Evolutionary conservation across 192 early-diverging fungal species (phyloP), one percentile per base, ranked within the genome.

Genomic region (Dissophora globulifera): DNA sequence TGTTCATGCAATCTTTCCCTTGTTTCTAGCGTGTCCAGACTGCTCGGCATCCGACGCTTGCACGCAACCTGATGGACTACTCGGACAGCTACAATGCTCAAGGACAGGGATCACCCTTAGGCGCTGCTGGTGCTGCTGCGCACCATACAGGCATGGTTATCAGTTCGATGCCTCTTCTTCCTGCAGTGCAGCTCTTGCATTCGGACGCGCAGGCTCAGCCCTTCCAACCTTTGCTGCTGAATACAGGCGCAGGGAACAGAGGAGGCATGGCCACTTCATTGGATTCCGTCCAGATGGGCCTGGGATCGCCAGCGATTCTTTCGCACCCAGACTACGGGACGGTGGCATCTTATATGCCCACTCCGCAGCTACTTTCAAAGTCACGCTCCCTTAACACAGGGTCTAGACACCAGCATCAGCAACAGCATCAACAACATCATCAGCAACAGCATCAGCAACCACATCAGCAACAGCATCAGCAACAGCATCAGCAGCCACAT

Each of bases 311-410:
- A 5, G 29, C 64, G 8, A 69, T 69, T 19, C 58, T 69, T 16
- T 32, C 67, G 16, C 67, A 69, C 25, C 42, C 67, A 16, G 50
- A 69, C 11, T 69, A 60, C 46, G 50, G 67, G 17, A 50, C 62
- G 0, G 52, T 59, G 9, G 57, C 67, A 26, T 60, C 67, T 6
- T 69, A 69, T 29, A 49, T 59, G 47, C 40, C 42, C 9, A 27
- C 56, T 5, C 41, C 35, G 23, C 20, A 33, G n/a, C 46, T 40
- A 6, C n/a, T 50, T 20, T 52, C 62, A 43, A 64, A 64, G 23
- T 38, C 49, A 6, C 62, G 46, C 22, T 16, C 27, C 25, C 22
- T 13, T 32, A 8, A 20, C 27, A 29, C 10, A 25, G 12, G 23
- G 59, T n/a, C 31, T 9, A 5, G 22, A 47, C 59, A 11, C 1